Evolutionary conservation across 73 alveolate genomes (phyloP).

Genomic region (Blepharisma stoltei): DNA sequence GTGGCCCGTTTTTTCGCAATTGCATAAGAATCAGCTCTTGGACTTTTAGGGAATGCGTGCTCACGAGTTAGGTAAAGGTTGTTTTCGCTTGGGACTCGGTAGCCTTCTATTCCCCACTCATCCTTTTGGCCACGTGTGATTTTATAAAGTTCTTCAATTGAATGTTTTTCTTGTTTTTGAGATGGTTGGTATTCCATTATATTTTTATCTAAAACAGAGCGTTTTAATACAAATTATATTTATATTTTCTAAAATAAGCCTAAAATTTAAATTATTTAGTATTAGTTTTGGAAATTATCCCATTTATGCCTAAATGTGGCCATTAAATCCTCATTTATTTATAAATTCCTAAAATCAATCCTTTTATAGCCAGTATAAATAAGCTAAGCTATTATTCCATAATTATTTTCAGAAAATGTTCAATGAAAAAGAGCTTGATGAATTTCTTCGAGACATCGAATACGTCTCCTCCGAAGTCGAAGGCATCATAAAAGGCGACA

Average conservation of each 20-base stretch:
- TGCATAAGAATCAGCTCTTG: background rate
- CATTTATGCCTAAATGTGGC: no score
- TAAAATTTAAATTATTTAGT: no score
- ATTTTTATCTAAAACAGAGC: no score
- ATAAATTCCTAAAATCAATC: no score
- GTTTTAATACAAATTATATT: no score
- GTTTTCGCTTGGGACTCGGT: conserved; percentile 1
- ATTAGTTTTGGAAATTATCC: no score
- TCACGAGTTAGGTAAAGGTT: background rate
- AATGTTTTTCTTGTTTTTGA: background rate
- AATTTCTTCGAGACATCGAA: conserved; percentile 49
- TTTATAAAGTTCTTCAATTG: conserved; percentile 1
- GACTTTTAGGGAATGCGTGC: background rate
- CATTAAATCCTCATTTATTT: no score
- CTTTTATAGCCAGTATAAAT: no score
- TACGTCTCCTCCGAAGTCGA: conserved; percentile 60
- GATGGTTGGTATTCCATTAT: no score
- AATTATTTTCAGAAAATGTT: no score
- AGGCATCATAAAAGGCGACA: conserved; percentile 74
- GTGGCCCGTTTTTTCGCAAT: background rate
- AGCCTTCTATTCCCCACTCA: conserved; percentile 27
- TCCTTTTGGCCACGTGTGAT: conserved; percentile 21
- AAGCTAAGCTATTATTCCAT: no score
- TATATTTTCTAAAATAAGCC: no score
- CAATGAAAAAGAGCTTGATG: conserved; percentile 21